Percentiles rank a stretch among this genome's conserved stretches.
phyloP scores from a whole-genome alignment of 352 stramenopile species.

The Pythium myriotylum region DNA sequence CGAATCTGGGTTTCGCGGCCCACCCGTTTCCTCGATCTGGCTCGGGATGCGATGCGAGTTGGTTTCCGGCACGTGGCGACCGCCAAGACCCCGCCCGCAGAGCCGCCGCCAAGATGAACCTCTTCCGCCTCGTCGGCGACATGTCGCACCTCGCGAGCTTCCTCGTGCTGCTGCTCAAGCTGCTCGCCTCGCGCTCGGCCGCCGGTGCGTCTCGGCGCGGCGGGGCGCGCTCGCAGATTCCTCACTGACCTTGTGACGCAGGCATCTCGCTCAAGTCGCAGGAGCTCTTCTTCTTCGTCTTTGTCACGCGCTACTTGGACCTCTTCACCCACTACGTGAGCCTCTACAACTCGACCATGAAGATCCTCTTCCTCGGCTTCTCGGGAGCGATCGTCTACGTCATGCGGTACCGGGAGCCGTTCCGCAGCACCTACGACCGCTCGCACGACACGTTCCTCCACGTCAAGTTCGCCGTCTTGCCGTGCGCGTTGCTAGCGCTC shows the following conservation, averaged over 20 bases:
- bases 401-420: constrained; percentile 96
- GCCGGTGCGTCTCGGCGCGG: constrained; percentile 46
- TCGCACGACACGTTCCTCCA: constrained; percentile 99
- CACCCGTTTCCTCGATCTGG: constrained; percentile 21
- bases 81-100: constrained; percentile 3
- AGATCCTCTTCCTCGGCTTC: constrained; percentile 97
- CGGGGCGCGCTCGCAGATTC: background rate
- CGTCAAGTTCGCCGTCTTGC: constrained; percentile 96
- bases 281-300: constrained; percentile 99
- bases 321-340: constrained; percentile 96
- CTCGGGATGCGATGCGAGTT: constrained; percentile 7
- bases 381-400: constrained; percentile 98
- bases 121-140: constrained; percentile 98
- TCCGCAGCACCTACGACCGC: constrained; percentile 98
- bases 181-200: constrained; percentile 87
- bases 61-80: constrained; percentile 25
- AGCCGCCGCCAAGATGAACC: constrained; percentile 79
- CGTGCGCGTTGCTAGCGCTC: constrained; percentile 95
- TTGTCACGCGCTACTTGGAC: constrained; percentile 98
- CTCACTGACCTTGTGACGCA: constrained; percentile 28
- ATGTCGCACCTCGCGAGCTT: constrained; percentile 99
- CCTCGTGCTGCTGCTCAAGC: constrained; percentile 97
- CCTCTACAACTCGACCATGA: constrained; percentile 99
- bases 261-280: constrained; percentile 99
- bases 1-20: constrained; percentile 8